phyloP scores from a whole-genome alignment of 768 basidiomycete genomes.

The Mycena vitilis region DNA sequence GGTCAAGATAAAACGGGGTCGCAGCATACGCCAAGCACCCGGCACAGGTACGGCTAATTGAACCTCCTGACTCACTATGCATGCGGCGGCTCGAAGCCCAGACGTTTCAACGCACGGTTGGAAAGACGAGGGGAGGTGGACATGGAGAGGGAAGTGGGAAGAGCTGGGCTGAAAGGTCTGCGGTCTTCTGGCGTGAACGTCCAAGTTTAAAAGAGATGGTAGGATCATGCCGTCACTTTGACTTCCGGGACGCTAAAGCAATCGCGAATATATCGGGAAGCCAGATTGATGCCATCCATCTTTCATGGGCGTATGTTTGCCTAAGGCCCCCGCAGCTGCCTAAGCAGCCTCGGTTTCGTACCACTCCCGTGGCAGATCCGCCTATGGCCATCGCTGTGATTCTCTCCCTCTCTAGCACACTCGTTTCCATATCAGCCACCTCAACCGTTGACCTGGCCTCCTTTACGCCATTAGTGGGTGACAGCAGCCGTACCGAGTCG shows the following conservation, averaged over 20 bases:
- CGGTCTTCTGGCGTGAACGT: background rate
- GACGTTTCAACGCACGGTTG: slow-evolving; percentile 27
- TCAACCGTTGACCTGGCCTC: slow-evolving; percentile 3
- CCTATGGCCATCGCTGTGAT: background rate
- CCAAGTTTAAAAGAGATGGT: background rate
- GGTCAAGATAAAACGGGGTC: background rate
- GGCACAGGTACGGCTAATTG: background rate
- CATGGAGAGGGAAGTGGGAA: slow-evolving; percentile 12
- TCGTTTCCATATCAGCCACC: background rate
- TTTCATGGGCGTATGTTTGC: background rate
- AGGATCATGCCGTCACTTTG: background rate
- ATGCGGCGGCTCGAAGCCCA: slow-evolving; percentile 26
- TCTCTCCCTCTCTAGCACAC: background rate
- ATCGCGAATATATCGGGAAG: background rate
- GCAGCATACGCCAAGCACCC: background rate
- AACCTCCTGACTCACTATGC: slow-evolving; percentile 32
- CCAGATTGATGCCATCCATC: background rate
- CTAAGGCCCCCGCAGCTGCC: background rate
- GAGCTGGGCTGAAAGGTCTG: no score
- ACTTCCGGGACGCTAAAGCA: no score
- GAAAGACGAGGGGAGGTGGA: slow-evolving; percentile 20
- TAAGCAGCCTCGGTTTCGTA: background rate
- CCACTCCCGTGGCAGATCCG: background rate
- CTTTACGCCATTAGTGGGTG: slow-evolving; percentile 9
- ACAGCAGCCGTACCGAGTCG: background rate